A percentile compares a stretch with the other conserved stretches of the same genome.
phyloP scores from a whole-genome alignment of 352 stramenopile genomes.

The Globisporangium barbulae region DNA sequence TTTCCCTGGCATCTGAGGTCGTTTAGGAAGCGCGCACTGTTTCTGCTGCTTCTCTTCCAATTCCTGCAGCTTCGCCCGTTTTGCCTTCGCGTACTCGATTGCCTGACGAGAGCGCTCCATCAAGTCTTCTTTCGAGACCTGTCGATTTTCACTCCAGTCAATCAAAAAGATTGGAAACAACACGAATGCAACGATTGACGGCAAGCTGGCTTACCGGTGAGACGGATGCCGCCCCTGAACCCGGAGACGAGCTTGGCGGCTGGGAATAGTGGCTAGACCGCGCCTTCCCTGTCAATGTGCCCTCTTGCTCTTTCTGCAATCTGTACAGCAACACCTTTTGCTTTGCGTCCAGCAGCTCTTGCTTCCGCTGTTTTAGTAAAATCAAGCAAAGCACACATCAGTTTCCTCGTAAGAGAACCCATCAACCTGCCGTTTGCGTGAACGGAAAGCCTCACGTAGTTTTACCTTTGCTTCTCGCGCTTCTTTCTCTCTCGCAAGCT shows the following conservation, averaged over 20 bases:
- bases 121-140: conserved; percentile 48
- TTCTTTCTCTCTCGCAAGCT: conserved; percentile 31
- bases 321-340: conserved; percentile 76
- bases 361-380: conserved; percentile 27
- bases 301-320: conserved; percentile 71
- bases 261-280: conserved; percentile 19
- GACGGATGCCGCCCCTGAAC: not conserved
- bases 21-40: conserved; percentile 36
- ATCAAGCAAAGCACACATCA: not conserved
- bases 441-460: not conserved
- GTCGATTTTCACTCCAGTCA: not conserved
- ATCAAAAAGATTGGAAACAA: not conserved
- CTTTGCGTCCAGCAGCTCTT: conserved; percentile 69
- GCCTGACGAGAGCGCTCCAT: conserved; percentile 46
- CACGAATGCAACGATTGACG: not conserved
- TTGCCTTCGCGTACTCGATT: conserved; percentile 56
- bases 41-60: conserved; percentile 35
- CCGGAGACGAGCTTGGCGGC: conserved; percentile 11
- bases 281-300: conserved; percentile 1
- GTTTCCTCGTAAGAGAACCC: not conserved
- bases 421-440: not conserved
- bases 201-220: conserved; percentile 26
- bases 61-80: conserved; percentile 40
- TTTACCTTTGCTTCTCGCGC: conserved; percentile 49
- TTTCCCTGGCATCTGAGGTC: conserved; percentile 19